Base-by-base conservation (phyloP, 306 rosid genomes). In the Aeschynomene evenia region DNA sequence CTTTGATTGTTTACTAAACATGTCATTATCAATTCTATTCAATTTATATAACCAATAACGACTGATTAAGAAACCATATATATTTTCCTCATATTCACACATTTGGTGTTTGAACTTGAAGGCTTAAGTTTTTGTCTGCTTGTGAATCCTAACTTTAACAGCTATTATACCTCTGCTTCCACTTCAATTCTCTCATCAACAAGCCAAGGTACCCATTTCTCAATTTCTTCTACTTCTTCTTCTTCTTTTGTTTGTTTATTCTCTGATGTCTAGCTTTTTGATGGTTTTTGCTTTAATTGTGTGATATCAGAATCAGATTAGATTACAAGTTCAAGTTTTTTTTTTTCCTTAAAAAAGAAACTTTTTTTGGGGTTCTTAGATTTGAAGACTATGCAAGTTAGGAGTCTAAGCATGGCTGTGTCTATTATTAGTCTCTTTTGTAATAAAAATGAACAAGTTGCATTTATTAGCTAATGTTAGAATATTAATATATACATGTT, bases 171-270 rank as follows among this genome's bases (percentile, higher is more conserved):
- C 33, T 57, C 51, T 21, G 48, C 36, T n/a, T 50, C 52, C 40
- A 63, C 13, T 46, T 63, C 8, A 52, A 53, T 60, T 52, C 28
- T 55, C 40, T 13, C 33, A 11, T 34, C 46, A 21, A 67, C 42
- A 13, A 61, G 75, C 61, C 42, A 13, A 61, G 75, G 76, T 74
- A 23, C 6, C 53, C 37, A 7, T 57, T 63, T 43, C 39, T 68
- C 42, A 42, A 42, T 48, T 19, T 58, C 0, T 49, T 49, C 8
- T 34, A 0, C n/a, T n/a, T n/a, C n/a, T n/a, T n/a, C n/a, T n/a
- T n/a, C n/a, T n/a, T n/a, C n/a, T n/a, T 18, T 10, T 12, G 21
- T 43, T 2, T 74, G 2, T 36, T 22, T n/a, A n/a, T 11, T 7
- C 5, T 23, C 15, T 50, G 21, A 39, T 63, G 12, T 48, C 19